Evolutionary conservation across 306 rosid species (phyloP), one percentile per base, ranked within the genome.

Genomic region (Pachyrhizus erosus): DNA sequence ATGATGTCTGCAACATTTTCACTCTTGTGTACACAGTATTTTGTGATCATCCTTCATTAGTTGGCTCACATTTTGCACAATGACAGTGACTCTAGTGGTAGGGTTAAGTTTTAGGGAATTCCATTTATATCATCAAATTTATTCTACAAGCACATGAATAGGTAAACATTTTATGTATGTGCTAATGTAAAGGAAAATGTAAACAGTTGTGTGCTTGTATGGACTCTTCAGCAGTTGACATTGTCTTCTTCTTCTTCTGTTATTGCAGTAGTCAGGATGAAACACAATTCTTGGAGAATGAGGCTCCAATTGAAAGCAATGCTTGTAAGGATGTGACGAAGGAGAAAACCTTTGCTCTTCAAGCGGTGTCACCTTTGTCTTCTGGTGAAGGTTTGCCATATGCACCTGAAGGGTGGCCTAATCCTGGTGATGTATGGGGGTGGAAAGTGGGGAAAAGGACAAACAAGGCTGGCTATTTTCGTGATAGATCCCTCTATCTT

Each of bases 391-490:
- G 97, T 55, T 84, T 89, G 80, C 97, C 97, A 60, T 92, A 90
- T 88, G 94, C 94, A 66, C 97, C 94, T 42, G 80, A 66, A 78
- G 81, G 89, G 68, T 92, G 94, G 97, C 97, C 94, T 14, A 87
- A 89, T 48, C 90, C 86, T n/a, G 93, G 91, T 54, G 97, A 92
- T 71, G 76, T 20, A 65, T n/a, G 97, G 93, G 69, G 75, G 42
- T 92, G 97, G 97, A 87, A 77, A 77, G 97, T 92, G 64, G 93
- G 93, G 31, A 88, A 62, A 85, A 88, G 94, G 81, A 54, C 76
- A 39, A 75, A 77, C 64, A 76, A 13, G 55, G 62, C 84, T 64
- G 94, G 97, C 42, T 70, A 83, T 86, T 90, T 46, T 82, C 23
- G 20, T 11, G 97, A 90, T 67, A 86, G 94, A 65, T 86, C 70